Evolutionary conservation across 2,329 filamentous ascomycete genomes (phyloP).

Genomic region (Talaromyces sp.): DNA sequence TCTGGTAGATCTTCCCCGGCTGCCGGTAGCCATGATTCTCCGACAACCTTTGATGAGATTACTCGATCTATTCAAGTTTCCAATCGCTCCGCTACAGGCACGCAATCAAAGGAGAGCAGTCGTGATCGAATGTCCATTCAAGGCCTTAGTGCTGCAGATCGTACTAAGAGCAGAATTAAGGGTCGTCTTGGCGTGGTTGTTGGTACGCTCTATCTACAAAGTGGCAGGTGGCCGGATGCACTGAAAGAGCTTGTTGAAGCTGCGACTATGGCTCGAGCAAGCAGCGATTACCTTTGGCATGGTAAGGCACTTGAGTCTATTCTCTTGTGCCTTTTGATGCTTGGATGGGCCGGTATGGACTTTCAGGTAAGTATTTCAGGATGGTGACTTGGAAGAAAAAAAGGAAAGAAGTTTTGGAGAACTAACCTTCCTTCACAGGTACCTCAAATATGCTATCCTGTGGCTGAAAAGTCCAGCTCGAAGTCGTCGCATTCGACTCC

Average conservation of each 20-base stretch:
- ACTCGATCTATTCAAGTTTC: slow-evolving; percentile 42
- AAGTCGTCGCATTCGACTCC: slow-evolving; percentile 41
- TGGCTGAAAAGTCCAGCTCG: slow-evolving; percentile 45
- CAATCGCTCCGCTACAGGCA: slow-evolving; percentile 37
- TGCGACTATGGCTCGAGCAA: slow-evolving; percentile 68
- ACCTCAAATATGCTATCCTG: slow-evolving; percentile 52
- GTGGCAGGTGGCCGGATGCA: slow-evolving; percentile 86
- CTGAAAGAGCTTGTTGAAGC: slow-evolving; percentile 78
- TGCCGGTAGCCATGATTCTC: slow-evolving; percentile 40
- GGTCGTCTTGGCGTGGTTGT: slow-evolving; percentile 74
- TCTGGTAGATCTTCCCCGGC: slow-evolving; percentile 36
- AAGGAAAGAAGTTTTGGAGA: not conserved
- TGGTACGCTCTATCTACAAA: slow-evolving; percentile 80
- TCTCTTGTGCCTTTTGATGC: slow-evolving; percentile 73
- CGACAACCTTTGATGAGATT: slow-evolving; percentile 55
- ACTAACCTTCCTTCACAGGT: slow-evolving; percentile 38
- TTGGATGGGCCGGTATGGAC: slow-evolving; percentile 78
- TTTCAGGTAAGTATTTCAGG: slow-evolving; percentile 52
- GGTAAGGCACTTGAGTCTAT: slow-evolving; percentile 91
- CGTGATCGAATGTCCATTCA: slow-evolving; percentile 59
- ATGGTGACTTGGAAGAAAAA: not conserved
- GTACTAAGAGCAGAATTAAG: slow-evolving; percentile 75
- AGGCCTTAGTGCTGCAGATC: slow-evolving; percentile 73
- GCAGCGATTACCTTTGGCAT: slow-evolving; percentile 95
- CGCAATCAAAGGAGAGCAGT: slow-evolving; percentile 51